These are phyloP conservation scores for Voacanga thouarsii DNA, from an alignment of 257 asterid species.

Conservation along the genomic window DNA sequence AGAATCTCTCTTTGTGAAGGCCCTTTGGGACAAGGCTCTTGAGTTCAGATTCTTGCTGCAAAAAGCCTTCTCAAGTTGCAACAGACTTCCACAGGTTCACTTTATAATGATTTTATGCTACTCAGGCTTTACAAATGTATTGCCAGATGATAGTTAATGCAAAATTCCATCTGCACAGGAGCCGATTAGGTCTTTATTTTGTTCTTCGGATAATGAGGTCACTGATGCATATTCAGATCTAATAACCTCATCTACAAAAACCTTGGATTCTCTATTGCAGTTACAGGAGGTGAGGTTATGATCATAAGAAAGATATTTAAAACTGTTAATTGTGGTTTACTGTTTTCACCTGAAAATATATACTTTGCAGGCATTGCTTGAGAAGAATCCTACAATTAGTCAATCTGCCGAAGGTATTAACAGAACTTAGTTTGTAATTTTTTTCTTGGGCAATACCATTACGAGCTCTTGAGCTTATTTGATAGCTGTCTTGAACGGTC, in stretches of 20 bases:
- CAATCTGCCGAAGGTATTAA: conserved; percentile 56
- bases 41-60: conserved; percentile 92
- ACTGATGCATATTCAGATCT: conserved; percentile 75
- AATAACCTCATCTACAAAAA: conserved; percentile 64
- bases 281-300: conserved; percentile 65
- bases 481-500: not conserved
- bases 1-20: conserved; percentile 40
- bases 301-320: not conserved
- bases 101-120: conserved; percentile 1
- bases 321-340: not conserved
- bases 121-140: not conserved
- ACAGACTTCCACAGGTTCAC: conserved; percentile 92
- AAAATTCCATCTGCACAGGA: conserved; percentile 46
- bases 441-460: not conserved
- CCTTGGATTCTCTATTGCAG: conserved; percentile 65
- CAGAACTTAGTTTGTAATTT: not conserved
- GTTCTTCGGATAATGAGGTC: conserved; percentile 41
- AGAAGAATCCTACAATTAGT: conserved; percentile 65
- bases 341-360: conserved; percentile 1
- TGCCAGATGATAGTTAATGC: conserved; percentile 10
- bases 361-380: conserved; percentile 63
- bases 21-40: conserved; percentile 94
- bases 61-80: conserved; percentile 70
- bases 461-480: not conserved
- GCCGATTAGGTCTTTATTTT: conserved; percentile 62